Conservation (phyloP, 2,329 filamentous ascomycete species). For the Coniochaeta sp. region DNA sequence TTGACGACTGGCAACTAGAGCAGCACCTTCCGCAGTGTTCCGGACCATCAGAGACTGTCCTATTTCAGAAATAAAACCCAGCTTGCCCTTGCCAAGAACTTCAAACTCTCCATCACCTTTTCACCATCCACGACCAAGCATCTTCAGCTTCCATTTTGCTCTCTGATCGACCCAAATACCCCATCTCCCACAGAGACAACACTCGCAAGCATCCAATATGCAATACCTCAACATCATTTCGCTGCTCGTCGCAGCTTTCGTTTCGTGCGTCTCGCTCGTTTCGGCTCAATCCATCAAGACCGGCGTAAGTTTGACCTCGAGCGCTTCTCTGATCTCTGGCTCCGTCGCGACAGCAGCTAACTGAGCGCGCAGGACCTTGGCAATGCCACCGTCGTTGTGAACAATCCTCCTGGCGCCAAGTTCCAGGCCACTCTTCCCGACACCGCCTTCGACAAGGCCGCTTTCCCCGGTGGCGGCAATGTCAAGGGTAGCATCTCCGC, state of each 20-base stretch:
- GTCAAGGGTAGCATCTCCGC: conserved; percentile 34
- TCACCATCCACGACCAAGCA: too few relatives aligned
- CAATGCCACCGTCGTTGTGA: conserved; percentile 36
- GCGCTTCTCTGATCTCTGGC: background rate
- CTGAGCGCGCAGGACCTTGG: conserved; percentile 25
- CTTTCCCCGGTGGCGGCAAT: conserved; percentile 39
- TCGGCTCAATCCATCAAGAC: conserved; percentile 1
- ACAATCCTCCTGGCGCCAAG: conserved; percentile 47
- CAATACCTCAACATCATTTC: conserved; percentile 2
- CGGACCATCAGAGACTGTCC: background rate
- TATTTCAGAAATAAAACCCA: background rate
- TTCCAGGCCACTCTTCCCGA: conserved; percentile 53
- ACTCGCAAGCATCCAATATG: conserved; percentile 1
- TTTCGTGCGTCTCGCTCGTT: background rate
- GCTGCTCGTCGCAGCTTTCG: background rate
- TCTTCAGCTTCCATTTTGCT: background rate
- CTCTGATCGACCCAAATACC: too few relatives aligned
- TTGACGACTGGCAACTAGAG: too few relatives aligned
- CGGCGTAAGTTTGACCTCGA: background rate
- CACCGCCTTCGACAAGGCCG: conserved; percentile 40
- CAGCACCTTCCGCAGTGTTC: background rate
- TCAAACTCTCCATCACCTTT: background rate
- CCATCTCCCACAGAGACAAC: background rate
- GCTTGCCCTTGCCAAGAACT: background rate
- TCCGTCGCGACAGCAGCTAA: background rate